Conservation (phyloP, 176 grass and related monocot genomes). For the Tillandsia leiboldiana region DNA sequence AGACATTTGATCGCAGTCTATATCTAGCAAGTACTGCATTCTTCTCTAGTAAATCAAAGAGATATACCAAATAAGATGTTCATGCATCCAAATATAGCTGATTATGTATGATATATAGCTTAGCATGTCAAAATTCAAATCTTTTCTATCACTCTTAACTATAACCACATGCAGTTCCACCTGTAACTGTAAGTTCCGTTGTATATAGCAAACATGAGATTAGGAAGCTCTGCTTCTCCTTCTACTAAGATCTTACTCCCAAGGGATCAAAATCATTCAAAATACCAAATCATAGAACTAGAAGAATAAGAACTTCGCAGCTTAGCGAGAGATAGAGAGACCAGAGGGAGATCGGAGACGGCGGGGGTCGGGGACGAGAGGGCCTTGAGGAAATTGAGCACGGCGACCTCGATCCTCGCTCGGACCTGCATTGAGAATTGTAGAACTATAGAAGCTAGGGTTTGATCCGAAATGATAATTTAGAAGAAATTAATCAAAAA, state of each 20-base stretch:
- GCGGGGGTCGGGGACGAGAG: constrained; percentile 47
- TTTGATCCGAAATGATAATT: not conserved
- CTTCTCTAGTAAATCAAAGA: too few relatives aligned
- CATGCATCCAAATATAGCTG: too few relatives aligned
- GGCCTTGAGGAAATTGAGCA: constrained; percentile 66
- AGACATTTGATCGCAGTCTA: too few relatives aligned
- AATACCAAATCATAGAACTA: not conserved
- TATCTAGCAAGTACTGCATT: too few relatives aligned
- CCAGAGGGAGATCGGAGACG: constrained; percentile 57
- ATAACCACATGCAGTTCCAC: too few relatives aligned
- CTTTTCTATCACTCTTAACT: too few relatives aligned
- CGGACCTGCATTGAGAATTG: constrained; percentile 27
- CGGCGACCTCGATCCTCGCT: constrained; percentile 80
- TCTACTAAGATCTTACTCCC: not conserved
- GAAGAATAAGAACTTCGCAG: not conserved
- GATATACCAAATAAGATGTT: too few relatives aligned
- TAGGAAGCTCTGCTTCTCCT: too few relatives aligned
- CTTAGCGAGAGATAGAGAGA: constrained; percentile 8
- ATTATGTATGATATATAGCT: too few relatives aligned
- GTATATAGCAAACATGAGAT: too few relatives aligned
- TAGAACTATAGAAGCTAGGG: not conserved
- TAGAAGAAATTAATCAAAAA: not conserved
- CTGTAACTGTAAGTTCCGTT: too few relatives aligned
- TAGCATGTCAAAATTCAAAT: too few relatives aligned
- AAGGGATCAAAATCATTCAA: not conserved